A percentile compares a stretch with the other conserved stretches of the same genome.
These are phyloP conservation scores for Aurifilum marmelostoma DNA, from an alignment of 2,329 filamentous ascomycete genomes.

Conservation along the genomic window DNA sequence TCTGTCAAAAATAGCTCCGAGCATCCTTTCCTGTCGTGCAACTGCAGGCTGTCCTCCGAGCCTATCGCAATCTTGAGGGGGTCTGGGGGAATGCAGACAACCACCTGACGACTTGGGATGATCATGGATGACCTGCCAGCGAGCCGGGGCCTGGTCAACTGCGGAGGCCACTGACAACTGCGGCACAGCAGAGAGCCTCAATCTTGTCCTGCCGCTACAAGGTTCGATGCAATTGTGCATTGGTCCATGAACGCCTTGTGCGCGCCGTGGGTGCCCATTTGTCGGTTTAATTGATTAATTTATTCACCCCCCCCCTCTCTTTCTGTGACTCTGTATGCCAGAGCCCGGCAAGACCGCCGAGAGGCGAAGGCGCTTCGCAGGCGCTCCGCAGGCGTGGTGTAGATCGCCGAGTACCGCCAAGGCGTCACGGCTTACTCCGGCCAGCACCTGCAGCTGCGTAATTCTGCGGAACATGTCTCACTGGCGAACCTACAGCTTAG, in stretches of 20 bases:
- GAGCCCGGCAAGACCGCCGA: background rate
- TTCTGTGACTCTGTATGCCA: background rate
- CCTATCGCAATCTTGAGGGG: background rate
- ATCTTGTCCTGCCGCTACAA: background rate
- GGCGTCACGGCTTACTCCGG: background rate
- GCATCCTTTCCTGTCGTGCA: constrained; percentile 11
- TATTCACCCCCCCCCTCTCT: too few relatives aligned
- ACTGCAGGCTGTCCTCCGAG: constrained; percentile 1
- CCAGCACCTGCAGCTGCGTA: background rate
- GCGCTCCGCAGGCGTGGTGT: background rate
- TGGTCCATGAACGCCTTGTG: background rate
- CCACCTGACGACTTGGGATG: background rate
- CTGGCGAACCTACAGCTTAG: background rate
- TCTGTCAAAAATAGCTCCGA: constrained; percentile 10
- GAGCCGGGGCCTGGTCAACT: background rate
- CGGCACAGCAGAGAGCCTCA: constrained; percentile 1
- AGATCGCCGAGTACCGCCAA: background rate
- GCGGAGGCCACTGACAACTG: background rate
- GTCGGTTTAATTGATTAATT: background rate
- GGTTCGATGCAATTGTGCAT: background rate
- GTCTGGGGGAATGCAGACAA: background rate
- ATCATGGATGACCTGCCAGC: background rate
- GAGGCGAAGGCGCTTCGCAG: background rate
- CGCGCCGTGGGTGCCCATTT: background rate
- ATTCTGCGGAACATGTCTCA: background rate